Conservation (phyloP, 139 green algal genomes). For the Chlamydomonas sphaeroides region DNA sequence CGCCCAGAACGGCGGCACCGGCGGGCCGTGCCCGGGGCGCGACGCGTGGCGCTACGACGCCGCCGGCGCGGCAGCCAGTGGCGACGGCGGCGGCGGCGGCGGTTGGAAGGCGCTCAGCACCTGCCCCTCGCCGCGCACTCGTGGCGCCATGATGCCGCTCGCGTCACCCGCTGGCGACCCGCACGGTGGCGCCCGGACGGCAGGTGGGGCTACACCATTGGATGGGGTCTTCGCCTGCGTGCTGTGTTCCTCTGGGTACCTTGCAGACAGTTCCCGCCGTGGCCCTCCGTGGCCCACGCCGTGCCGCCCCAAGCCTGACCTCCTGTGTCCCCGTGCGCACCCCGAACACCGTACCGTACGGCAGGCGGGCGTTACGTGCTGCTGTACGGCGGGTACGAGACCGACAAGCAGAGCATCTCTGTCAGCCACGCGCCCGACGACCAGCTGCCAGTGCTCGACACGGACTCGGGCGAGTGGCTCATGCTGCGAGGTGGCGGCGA, state of each 20-base stretch:
- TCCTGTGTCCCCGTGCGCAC: too few relatives aligned
- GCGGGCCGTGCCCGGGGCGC: not conserved
- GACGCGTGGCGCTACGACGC: not conserved
- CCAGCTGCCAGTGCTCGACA: not conserved
- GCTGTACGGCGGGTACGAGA: conserved; percentile 12
- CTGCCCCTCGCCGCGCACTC: not conserved
- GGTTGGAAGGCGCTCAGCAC: not conserved
- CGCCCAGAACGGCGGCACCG: conserved; percentile 8
- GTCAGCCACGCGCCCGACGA: not conserved
- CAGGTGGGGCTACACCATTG: too few relatives aligned
- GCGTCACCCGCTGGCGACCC: not conserved
- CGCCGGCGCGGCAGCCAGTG: too few relatives aligned
- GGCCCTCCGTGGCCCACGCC: too few relatives aligned
- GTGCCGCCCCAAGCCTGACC: too few relatives aligned
- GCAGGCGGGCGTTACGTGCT: not conserved
- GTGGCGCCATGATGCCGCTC: not conserved
- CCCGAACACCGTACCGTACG: not conserved
- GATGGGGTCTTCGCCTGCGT: too few relatives aligned
- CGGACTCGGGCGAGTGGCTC: not conserved
- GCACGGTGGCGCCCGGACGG: too few relatives aligned
- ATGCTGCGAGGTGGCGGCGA: not conserved
- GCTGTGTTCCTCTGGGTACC: too few relatives aligned
- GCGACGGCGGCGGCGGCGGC: too few relatives aligned
- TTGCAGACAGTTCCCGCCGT: too few relatives aligned
- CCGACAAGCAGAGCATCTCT: not conserved